Conservation (phyloP, 345 rosid species). For the Gossypium thurberi region DNA sequence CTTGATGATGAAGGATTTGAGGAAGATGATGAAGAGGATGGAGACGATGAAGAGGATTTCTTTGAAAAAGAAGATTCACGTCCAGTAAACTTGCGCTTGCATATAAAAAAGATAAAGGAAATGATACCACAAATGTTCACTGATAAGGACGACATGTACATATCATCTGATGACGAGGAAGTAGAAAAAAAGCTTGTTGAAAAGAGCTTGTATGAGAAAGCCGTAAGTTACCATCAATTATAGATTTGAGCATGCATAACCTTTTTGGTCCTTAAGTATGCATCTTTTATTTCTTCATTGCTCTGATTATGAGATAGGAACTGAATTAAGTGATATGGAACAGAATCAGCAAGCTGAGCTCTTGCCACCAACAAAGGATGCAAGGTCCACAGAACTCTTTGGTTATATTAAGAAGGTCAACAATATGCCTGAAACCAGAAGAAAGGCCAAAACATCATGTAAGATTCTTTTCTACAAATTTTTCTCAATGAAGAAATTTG, state of each 20-base stretch:
- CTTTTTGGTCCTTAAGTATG: background rate
- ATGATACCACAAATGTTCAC: conserved; percentile 85
- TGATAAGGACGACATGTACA: conserved; percentile 65
- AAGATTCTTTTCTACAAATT: conserved; percentile 22
- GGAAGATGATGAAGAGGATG: conserved; percentile 25
- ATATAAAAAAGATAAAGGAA: conserved; percentile 70
- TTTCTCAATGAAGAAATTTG: background rate
- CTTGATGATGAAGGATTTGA: conserved; percentile 44
- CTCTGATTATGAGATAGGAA: background rate
- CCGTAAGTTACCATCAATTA: conserved; percentile 44
- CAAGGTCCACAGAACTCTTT: conserved; percentile 54
- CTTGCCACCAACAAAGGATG: conserved; percentile 50
- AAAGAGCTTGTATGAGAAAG: conserved; percentile 42
- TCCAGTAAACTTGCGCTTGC: conserved; percentile 44
- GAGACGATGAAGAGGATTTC: conserved; percentile 23
- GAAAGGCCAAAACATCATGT: conserved; percentile 62
- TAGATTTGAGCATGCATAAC: background rate
- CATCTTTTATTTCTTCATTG: background rate
- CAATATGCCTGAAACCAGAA: conserved; percentile 46
- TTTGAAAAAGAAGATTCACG: conserved; percentile 32
- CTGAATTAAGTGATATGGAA: conserved; percentile 19
- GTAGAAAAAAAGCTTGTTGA: conserved; percentile 42
- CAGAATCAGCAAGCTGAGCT: conserved; percentile 52
- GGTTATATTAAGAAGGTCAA: conserved; percentile 66
- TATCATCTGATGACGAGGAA: conserved; percentile 91